Percentiles rank a stretch among this genome's conserved stretches.
Conservation (phyloP, 257 asterid genomes). For the Lantana camara region DNA sequence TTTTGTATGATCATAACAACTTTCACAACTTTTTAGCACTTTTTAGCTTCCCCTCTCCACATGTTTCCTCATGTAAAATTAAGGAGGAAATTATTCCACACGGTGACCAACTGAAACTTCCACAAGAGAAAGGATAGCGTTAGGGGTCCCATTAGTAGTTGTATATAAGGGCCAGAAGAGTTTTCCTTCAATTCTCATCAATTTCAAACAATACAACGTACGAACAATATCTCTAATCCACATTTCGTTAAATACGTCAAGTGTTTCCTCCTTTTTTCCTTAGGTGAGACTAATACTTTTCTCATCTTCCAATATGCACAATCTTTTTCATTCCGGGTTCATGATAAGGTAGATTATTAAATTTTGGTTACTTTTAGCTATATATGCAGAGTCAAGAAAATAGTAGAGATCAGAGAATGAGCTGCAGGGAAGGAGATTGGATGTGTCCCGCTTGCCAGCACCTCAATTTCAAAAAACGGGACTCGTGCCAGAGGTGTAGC, state of each 20-base stretch:
- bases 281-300: conserved; percentile 16
- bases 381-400: background rate
- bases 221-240: no score
- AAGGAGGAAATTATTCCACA: no score
- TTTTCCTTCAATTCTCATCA: conserved; percentile 46
- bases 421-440: background rate
- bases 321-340: background rate
- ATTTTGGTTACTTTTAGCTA: no score
- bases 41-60: no score
- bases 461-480: conserved; percentile 71
- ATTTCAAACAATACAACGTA: conserved; percentile 20
- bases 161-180: conserved; percentile 52
- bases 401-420: background rate
- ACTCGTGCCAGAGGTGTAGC: conserved; percentile 69
- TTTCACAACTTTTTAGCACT: no score
- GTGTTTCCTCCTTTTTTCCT: background rate
- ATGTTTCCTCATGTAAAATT: conserved; percentile 31
- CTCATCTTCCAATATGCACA: no score
- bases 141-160: conserved; percentile 43
- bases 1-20: conserved; percentile 1
- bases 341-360: no score
- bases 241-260: background rate
- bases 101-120: conserved; percentile 26
- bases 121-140: background rate
- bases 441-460: conserved; percentile 86